Conservation (phyloP, 164 flowering plant species). For the Berberis thunbergii region DNA sequence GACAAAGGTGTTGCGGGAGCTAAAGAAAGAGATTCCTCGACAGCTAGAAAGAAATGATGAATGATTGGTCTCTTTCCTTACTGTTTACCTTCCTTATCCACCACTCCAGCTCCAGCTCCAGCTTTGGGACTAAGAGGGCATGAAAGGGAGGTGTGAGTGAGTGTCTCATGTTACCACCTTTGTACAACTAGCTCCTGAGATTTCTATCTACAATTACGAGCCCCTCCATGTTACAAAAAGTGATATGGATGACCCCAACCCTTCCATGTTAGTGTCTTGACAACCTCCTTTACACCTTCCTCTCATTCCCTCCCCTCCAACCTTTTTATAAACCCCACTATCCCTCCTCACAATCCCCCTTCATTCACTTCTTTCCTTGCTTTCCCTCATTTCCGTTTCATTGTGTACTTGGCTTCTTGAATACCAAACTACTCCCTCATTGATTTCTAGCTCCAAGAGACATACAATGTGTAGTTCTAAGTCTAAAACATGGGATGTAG, state of each 20-base stretch:
- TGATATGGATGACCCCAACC: slow-evolving; percentile 36
- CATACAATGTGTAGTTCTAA: slow-evolving; percentile 41
- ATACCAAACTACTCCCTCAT: neutral
- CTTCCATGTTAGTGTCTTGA: slow-evolving; percentile 41
- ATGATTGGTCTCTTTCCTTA: slow-evolving; percentile 24
- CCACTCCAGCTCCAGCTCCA: too few relatives aligned
- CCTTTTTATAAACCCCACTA: slow-evolving; percentile 22
- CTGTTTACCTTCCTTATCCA: slow-evolving; percentile 30
- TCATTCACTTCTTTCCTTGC: slow-evolving; percentile 5
- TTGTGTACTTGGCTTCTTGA: neutral
- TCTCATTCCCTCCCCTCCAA: neutral
- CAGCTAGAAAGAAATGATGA: slow-evolving; percentile 28
- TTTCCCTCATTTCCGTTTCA: slow-evolving; percentile 4
- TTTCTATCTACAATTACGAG: neutral
- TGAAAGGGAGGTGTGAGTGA: slow-evolving; percentile 6
- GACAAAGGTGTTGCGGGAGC: too few relatives aligned
- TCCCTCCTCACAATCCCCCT: slow-evolving; percentile 23
- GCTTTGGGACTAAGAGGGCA: slow-evolving; percentile 15
- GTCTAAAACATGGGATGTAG: slow-evolving; percentile 19
- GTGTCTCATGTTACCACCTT: neutral
- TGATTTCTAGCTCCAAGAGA: neutral
- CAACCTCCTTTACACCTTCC: neutral
- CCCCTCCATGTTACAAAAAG: slow-evolving; percentile 8
- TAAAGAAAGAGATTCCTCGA: slow-evolving; percentile 10
- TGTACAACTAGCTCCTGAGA: neutral